Evolutionary conservation across 768 basidiomycete species (phyloP).

Genomic region (Rhodotorula taiwanensis): DNA sequence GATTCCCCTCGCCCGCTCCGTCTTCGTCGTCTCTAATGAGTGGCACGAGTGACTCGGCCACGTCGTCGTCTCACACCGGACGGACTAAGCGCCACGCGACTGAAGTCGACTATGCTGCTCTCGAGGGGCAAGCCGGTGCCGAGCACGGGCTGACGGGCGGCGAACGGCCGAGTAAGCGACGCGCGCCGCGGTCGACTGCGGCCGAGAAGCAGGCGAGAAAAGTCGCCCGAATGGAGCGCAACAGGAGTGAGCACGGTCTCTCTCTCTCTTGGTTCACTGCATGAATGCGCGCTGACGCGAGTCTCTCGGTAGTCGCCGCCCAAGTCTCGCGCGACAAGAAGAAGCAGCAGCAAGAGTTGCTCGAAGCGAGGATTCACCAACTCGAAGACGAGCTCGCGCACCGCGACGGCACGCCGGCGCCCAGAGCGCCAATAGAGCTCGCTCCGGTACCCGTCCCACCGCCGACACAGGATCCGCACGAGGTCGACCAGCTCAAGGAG

Average conservation of each 20-base stretch:
- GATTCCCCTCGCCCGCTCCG: background rate
- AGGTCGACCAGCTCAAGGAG: constrained; percentile 8
- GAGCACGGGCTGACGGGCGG: background rate
- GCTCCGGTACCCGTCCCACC: background rate
- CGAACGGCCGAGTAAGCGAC: constrained; percentile 3
- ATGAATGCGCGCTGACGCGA: no score
- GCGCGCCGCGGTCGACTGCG: constrained; percentile 5
- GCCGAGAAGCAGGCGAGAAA: constrained; percentile 27
- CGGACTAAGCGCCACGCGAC: background rate
- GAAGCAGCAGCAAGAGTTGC: constrained; percentile 19
- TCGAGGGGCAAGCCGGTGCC: background rate
- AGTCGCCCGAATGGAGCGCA: constrained; percentile 28
- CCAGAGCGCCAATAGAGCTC: background rate
- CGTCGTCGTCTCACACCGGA: background rate
- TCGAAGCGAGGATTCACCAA: constrained; percentile 26
- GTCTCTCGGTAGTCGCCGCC: constrained; percentile 20
- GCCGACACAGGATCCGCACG: background rate
- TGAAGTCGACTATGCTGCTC: background rate
- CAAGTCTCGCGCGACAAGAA: constrained; percentile 34
- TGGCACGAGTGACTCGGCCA: no score
- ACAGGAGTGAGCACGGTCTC: constrained; percentile 16
- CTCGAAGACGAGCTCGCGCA: constrained; percentile 26
- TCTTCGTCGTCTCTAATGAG: no score
- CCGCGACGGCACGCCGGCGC: background rate
- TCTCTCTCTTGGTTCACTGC: background rate